These are phyloP conservation scores for Penicillium italicum DNA, from an alignment of 2,329 filamentous ascomycete genomes.

Conservation along the genomic window DNA sequence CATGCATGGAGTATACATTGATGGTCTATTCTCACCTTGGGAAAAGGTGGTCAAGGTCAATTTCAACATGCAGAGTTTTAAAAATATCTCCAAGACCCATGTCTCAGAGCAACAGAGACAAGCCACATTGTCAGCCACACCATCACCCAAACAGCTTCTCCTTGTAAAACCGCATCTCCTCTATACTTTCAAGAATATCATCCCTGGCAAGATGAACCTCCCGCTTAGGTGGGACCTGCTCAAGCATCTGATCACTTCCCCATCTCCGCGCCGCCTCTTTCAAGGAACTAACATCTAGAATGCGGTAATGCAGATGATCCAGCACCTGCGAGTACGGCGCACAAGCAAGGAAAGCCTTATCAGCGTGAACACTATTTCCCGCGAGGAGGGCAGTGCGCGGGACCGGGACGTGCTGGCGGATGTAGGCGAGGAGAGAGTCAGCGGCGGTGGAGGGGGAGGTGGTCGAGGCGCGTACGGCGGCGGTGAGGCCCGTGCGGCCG, in stretches of 20 bases:
- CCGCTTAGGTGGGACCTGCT: constrained; percentile 66
- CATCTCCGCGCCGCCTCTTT: constrained; percentile 88
- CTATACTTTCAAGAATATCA: constrained; percentile 94
- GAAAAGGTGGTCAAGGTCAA: background rate
- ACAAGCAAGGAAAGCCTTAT: constrained; percentile 73
- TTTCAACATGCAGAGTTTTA: background rate
- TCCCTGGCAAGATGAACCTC: constrained; percentile 76
- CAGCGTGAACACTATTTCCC: constrained; percentile 90
- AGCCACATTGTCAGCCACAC: background rate
- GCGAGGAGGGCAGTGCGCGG: constrained; percentile 69
- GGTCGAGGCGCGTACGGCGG: constrained; percentile 68
- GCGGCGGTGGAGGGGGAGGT: constrained; percentile 71
- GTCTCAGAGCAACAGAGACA: background rate
- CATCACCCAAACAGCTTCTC: constrained; percentile 58
- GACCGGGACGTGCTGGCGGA: constrained; percentile 67
- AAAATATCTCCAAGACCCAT: background rate
- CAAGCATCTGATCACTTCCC: constrained; percentile 61
- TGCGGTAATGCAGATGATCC: constrained; percentile 79
- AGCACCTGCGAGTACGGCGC: constrained; percentile 70
- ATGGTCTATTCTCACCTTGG: background rate
- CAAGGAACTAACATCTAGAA: constrained; percentile 85
- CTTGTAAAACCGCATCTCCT: constrained; percentile 81
- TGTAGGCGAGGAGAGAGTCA: constrained; percentile 69
- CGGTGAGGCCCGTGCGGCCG: constrained; percentile 73
- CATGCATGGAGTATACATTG: background rate